Evolutionary conservation across 768 basidiomycete species (phyloP).

Genomic region (Phanerochaete carnosa): DNA sequence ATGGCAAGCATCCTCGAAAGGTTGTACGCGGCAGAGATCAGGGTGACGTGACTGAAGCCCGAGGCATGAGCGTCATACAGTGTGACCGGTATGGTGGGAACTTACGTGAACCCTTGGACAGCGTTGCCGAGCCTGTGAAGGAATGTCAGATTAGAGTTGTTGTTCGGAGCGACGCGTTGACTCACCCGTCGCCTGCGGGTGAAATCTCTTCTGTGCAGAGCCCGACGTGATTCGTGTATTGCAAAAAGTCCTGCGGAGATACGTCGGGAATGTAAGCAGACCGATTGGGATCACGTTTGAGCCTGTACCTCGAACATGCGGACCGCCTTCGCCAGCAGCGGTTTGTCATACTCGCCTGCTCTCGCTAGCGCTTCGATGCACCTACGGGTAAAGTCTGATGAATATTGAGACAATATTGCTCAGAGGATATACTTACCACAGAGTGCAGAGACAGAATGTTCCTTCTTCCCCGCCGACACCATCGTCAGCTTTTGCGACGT

Average conservation of each 20-base stretch:
- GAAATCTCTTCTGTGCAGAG: slow-evolving; percentile 86
- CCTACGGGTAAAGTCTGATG: slow-evolving; percentile 38
- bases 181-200: slow-evolving; percentile 78
- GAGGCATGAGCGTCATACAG: neutral
- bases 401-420: neutral
- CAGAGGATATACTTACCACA: slow-evolving; percentile 46
- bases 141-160: neutral
- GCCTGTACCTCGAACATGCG: slow-evolving; percentile 83
- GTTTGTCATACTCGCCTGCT: slow-evolving; percentile 73
- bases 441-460: slow-evolving; percentile 86
- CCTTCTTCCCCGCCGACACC: slow-evolving; percentile 97
- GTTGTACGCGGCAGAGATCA: slow-evolving; percentile 84
- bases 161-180: slow-evolving; percentile 5
- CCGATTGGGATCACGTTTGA: neutral
- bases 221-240: slow-evolving; percentile 85
- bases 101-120: slow-evolving; percentile 88
- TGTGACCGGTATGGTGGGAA: neutral
- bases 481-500: slow-evolving; percentile 80
- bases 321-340: slow-evolving; percentile 64
- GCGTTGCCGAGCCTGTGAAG: slow-evolving; percentile 73
- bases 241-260: slow-evolving; percentile 62
- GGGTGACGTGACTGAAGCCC: slow-evolving; percentile 64
- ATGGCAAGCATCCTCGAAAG: slow-evolving; percentile 56
- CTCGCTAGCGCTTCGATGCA: slow-evolving; percentile 87
- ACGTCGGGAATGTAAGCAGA: neutral